Base-by-base conservation (phyloP, 192 early-diverging fungal genomes). In the Coemansia sp. region DNA sequence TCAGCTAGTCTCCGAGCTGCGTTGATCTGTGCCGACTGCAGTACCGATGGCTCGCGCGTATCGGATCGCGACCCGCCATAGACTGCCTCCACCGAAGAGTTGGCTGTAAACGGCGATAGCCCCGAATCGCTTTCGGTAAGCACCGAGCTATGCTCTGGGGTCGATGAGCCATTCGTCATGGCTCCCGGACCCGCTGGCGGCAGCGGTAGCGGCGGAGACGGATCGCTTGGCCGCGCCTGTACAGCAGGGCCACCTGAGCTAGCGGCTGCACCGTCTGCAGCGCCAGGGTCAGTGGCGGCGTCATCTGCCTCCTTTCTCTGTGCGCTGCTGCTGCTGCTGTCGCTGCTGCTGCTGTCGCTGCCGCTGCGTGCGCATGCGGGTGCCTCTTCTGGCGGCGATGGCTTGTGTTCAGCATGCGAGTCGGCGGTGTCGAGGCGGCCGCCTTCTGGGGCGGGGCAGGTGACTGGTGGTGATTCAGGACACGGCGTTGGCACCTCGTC, bases 81-180 rank as follows among this genome's bases (percentile, higher is more conserved):
- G 18, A 73, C 69, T 8, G 69, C 69, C 34, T 73, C 69, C 3
- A 73, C 26, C 2, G 69, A 73, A 18, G 69, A 61, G 47, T 61
- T 65, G 14, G 62, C 22, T 12, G 67, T 55, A 31, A 55, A 48
- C 3, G 58, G 50, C 17, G 23, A 14, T n/a, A 30, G 29, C 19
- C 27, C 54, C 31, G 38, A 49, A 32, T 37, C 46, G 31, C 49
- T 53, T n/a, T 60, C 56, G 6, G 38, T 27, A 3, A 26, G 28
- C 31, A 3, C 44, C 4, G 8, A 8, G 21, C 49, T 23, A 7
- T 25, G 49, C 26, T 38, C 44, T 5, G 31, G 16, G 7, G 25
- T 49, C 23, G 22, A 25, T 4, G 36, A 28, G 35, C 36, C 28
- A 25, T 28, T 38, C 23, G 47, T 27, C 3, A 22, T 11, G n/a